phyloP scores from a whole-genome alignment of 345 rosid species.

The Psidium guajava region DNA sequence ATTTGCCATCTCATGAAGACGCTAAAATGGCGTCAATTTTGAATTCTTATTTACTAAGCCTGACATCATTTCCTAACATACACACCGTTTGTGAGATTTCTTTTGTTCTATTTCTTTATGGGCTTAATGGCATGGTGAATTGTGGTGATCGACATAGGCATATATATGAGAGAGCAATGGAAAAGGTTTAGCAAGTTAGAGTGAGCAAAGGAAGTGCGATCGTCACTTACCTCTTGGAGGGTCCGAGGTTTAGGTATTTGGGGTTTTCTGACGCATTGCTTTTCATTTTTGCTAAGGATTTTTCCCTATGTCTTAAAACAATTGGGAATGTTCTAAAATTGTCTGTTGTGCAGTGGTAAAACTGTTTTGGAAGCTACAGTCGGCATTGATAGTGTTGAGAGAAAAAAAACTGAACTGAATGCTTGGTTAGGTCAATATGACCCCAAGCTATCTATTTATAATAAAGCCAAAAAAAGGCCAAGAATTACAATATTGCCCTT shows the following conservation, averaged over 20 bases:
- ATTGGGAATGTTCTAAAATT: neutral
- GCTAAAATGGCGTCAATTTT: neutral
- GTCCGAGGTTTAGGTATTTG: conserved; percentile 77
- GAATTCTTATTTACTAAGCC: neutral
- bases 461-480: no score
- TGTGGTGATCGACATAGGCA: conserved; percentile 80
- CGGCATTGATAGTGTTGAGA: conserved; percentile 90
- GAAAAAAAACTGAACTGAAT: no score
- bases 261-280: neutral
- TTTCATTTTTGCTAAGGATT: conserved; percentile 1
- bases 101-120: conserved; percentile 7
- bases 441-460: no score
- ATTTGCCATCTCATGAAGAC: neutral
- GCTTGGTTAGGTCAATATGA: no score
- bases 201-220: conserved; percentile 92
- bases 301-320: neutral
- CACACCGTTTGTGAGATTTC: neutral
- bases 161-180: conserved; percentile 78
- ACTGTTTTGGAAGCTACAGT: conserved; percentile 92
- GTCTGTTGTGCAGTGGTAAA: conserved; percentile 64
- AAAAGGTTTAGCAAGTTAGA: conserved; percentile 85
- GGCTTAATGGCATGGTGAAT: conserved; percentile 82
- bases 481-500: no score
- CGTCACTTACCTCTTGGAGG: conserved; percentile 89
- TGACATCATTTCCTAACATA: neutral